phyloP scores from a whole-genome alignment of 1,139 yeast genomes.

The Nakaseomyces kungkrabaensis region DNA sequence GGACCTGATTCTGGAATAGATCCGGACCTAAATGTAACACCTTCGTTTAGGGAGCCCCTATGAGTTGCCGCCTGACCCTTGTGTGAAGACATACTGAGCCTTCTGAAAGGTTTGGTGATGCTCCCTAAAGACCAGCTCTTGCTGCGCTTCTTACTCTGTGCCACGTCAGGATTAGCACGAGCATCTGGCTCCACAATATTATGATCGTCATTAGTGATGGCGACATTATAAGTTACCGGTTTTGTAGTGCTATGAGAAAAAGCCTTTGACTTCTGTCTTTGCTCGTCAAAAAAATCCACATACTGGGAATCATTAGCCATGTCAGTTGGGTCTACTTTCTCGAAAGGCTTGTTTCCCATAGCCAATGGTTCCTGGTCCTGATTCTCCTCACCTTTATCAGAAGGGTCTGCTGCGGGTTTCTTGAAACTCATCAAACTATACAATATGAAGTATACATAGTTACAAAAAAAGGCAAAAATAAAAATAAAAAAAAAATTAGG shows the following conservation, averaged over 20 bases:
- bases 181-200: neutral
- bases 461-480: neutral
- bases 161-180: neutral
- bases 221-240: neutral
- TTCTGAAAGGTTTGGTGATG: neutral
- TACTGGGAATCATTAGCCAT: slow-evolving; percentile 1
- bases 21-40: neutral
- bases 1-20: neutral
- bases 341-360: slow-evolving; percentile 1
- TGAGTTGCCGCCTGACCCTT: neutral
- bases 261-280: neutral
- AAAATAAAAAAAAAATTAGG: neutral
- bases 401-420: neutral
- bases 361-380: neutral
- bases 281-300: neutral
- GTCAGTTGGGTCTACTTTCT: neutral
- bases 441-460: neutral
- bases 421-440: slow-evolving; percentile 2
- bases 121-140: neutral
- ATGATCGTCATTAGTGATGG: neutral
- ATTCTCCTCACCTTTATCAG: neutral
- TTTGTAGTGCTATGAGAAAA: slow-evolving; percentile 1
- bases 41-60: neutral
- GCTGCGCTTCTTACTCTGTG: neutral
- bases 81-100: neutral